Conservation (phyloP, 2,329 filamentous ascomycete genomes). For the Cordyceps cicadae region DNA sequence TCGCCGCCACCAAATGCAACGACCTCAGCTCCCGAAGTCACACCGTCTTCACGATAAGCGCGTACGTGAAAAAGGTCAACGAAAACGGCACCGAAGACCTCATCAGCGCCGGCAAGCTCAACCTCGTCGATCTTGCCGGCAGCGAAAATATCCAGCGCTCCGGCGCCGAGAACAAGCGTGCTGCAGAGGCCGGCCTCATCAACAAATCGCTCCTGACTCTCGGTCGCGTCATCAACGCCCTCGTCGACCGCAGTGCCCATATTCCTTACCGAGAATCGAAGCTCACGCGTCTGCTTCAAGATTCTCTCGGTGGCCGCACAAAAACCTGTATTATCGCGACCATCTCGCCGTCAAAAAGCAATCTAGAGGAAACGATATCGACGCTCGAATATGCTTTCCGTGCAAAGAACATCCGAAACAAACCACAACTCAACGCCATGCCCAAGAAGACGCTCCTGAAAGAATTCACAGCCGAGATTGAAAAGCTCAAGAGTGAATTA, state of each 20-base stretch:
- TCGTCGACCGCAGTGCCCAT: constrained; percentile 82
- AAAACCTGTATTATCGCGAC: constrained; percentile 99
- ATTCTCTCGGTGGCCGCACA: constrained; percentile 87
- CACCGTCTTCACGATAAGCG: constrained; percentile 93
- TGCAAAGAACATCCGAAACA: constrained; percentile 97
- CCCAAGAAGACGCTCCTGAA: constrained; percentile 87
- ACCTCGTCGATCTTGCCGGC: constrained; percentile 90
- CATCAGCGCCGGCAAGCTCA: constrained; percentile 85
- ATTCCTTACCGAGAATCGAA: constrained; percentile 94
- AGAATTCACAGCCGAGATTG: constrained; percentile 87
- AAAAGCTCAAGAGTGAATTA: constrained; percentile 87
- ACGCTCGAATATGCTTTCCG: constrained; percentile 96
- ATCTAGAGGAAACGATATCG: constrained; percentile 95
- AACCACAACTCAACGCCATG: constrained; percentile 87
- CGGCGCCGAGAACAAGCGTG: constrained; percentile 95
- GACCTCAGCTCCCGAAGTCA: constrained; percentile 95
- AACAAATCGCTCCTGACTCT: constrained; percentile 96
- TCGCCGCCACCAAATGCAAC: constrained; percentile 99
- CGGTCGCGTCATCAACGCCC: constrained; percentile 91
- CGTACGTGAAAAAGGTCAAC: constrained; percentile 72
- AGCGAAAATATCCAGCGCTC: constrained; percentile 97
- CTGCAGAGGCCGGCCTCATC: constrained; percentile 89
- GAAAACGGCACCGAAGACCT: constrained; percentile 85
- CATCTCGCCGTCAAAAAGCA: constrained; percentile 86
- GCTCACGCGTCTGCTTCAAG: constrained; percentile 86